Evolutionary conservation across 1,284 basidiomycete genomes (phyloP), one percentile per base, ranked within the genome.

Genomic region (Porphyrellus sp.): DNA sequence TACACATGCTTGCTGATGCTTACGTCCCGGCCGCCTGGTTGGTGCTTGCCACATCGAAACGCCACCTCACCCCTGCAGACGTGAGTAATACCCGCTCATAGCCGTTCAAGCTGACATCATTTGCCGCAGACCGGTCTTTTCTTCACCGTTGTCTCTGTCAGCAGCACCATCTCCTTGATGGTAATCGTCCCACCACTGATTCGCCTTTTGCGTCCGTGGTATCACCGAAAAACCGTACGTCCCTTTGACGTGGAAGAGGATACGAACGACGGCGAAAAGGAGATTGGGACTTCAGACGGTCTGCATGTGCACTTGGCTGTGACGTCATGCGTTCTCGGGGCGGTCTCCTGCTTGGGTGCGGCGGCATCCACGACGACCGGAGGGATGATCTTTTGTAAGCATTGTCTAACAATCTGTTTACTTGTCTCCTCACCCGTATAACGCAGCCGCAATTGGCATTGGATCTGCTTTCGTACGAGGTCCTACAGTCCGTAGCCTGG

Each of bases 241-340:
- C 18, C 20, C 16, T 23, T 4, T 21, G n/a, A 20, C 2, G 38
- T 2, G 8, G 49, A 43, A n/a, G 53, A 55, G 30, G 45, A 35
- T 7, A 4, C 30, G 2, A 1, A 2, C n/a, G 8, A 30, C 23
- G 18, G 9, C 7, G 52, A 54, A n/a, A 54, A 31, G 44, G 58
- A 53, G 50, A 43, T 12, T 4, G 52, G 49, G 28, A 60, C 63
- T 1, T 63, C 65, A 0, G 71, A 72, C 51, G 56, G 30, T 20
- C 49, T 73, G 24, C 67, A 73, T 28, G 58, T 70, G 8, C 68
- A 71, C 49, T 34, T 72, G 44, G 55, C 59, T 20, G 28, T 68
- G 16, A 47, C 40, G 8, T 57, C 64, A 2, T 70, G 60, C 38
- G 25, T 61, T 37, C 33, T 64, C 40, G 34, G 52, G 16, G 63